Evolutionary conservation across 257 asterid species (phyloP), one percentile per base, ranked within the genome.

Genomic region (Verbena officinalis): DNA sequence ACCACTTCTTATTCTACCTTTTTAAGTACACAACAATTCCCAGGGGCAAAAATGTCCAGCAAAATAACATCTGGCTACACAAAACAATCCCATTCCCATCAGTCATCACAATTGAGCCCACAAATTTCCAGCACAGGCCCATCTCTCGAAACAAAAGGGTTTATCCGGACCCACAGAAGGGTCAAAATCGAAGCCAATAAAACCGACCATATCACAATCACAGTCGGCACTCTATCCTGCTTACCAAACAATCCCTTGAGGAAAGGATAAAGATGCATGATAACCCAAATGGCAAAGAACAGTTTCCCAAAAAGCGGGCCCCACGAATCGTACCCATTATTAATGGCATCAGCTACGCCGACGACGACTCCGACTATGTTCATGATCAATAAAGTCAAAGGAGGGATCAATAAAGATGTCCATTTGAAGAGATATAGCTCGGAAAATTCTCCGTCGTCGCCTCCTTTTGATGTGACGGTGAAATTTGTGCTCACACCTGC

Each of bases 241-340:
- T 78, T 92, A 60, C 97, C 97, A 2, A 68, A 62, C 80, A 92
- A 43, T 3, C 98, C 98, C 75, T 86, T 91, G 57, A 91, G 92
- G 96, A 88, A 88, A 1, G 97, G 97, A 62, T 86, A 91, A 20
- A 91, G 89, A 43, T 91, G 98, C 84, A 91, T 66, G 65, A 91
- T 86, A 16, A 91, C 98, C 95, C 96, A 91, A 24, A 89, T 55
- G 2, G 98, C 95, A 0, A 91, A 89, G 73, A 91, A 84, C 0
- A 91, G 65, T 60, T 78, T 73, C 17, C 98, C 98, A 8, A 91
- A 91, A 6, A 91, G 42, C 1, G 92, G 97, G 15, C 97, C 97
- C 98, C 96, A 92, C 7, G 98, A 85, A 11, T 92, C 96, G 55
- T 92, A 92, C 9, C 98, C 97, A 3, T 89, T 89, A 48, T 92